These are phyloP conservation scores for Ophiostoma sp. DNA, from an alignment of 2,329 filamentous ascomycete genomes.

Conservation along the genomic window DNA sequence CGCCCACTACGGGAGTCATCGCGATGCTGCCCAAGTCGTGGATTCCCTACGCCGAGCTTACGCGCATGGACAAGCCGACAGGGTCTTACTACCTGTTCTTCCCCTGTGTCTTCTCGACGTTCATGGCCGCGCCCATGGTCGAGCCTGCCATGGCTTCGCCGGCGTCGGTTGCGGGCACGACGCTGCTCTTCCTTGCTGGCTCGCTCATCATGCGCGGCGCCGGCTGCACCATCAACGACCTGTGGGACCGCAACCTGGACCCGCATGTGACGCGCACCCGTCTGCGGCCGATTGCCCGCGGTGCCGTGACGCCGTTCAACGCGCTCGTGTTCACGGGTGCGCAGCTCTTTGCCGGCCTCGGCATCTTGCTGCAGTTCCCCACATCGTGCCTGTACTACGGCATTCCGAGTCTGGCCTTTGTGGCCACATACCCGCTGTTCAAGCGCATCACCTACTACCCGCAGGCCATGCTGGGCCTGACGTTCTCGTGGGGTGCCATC, in stretches of 20 bases:
- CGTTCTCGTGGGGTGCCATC: constrained; percentile 84
- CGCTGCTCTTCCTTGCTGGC: constrained; percentile 66
- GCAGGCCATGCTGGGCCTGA: constrained; percentile 74
- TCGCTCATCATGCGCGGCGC: constrained; percentile 82
- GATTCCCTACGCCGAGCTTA: constrained; percentile 76
- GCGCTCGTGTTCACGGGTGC: constrained; percentile 68
- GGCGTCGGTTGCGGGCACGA: constrained; percentile 57
- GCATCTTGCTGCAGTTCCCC: constrained; percentile 71
- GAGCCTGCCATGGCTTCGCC: constrained; percentile 54
- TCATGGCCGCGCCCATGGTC: constrained; percentile 69
- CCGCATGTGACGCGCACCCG: constrained; percentile 71
- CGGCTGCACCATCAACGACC: constrained; percentile 83
- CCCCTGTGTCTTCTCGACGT: constrained; percentile 77
- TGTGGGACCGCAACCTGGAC: constrained; percentile 85
- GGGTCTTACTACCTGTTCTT: constrained; percentile 84
- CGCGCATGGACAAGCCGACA: constrained; percentile 73
- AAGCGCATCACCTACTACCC: constrained; percentile 86
- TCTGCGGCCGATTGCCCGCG: constrained; percentile 72
- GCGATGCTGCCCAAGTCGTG: constrained; percentile 62
- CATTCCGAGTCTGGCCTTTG: constrained; percentile 67
- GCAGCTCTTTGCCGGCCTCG: constrained; percentile 69
- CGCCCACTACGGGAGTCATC: constrained; percentile 66
- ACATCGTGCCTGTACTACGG: constrained; percentile 69
- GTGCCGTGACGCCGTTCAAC: constrained; percentile 66
- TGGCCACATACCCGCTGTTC: constrained; percentile 72